Conservation (phyloP, 208 protist genomes). For the Wallacemonas sp. region DNA sequence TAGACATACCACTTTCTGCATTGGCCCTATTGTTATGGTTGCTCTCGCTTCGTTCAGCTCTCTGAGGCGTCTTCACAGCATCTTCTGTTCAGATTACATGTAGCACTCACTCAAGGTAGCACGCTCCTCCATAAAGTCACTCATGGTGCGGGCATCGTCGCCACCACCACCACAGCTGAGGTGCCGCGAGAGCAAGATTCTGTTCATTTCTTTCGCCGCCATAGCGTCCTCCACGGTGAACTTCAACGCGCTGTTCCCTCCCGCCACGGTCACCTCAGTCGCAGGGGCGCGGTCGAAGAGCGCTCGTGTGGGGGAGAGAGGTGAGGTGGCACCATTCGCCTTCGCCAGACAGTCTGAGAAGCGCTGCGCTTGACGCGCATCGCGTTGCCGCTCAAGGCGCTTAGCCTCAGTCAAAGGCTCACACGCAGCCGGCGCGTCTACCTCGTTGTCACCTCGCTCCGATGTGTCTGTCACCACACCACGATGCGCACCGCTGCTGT, state of each 20-base stretch:
- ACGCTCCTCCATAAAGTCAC: not conserved
- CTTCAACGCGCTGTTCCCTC: slow-evolving; percentile 22
- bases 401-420: slow-evolving; percentile 10
- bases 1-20: too few relatives aligned
- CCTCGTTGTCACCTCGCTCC: not conserved
- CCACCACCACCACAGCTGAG: too few relatives aligned
- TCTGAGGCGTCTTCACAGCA: too few relatives aligned
- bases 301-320: too few relatives aligned
- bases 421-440: not conserved
- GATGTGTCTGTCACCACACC: too few relatives aligned
- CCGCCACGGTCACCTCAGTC: not conserved
- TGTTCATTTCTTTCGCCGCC: slow-evolving; percentile 31
- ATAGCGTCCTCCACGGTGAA: slow-evolving; percentile 29
- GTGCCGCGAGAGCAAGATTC: slow-evolving; percentile 2
- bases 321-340: not conserved
- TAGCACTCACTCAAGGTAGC: not conserved
- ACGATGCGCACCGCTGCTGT: too few relatives aligned
- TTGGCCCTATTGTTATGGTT: too few relatives aligned
- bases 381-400: slow-evolving; percentile 1
- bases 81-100: slow-evolving; percentile 1
- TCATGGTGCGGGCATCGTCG: slow-evolving; percentile 6
- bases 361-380: slow-evolving; percentile 3
- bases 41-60: too few relatives aligned
- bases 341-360: not conserved
- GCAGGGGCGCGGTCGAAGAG: not conserved